Evolutionary conservation across 2,329 filamentous ascomycete species (phyloP), one percentile per base, ranked within the genome.

Genomic region (Aplosporella prunicola): DNA sequence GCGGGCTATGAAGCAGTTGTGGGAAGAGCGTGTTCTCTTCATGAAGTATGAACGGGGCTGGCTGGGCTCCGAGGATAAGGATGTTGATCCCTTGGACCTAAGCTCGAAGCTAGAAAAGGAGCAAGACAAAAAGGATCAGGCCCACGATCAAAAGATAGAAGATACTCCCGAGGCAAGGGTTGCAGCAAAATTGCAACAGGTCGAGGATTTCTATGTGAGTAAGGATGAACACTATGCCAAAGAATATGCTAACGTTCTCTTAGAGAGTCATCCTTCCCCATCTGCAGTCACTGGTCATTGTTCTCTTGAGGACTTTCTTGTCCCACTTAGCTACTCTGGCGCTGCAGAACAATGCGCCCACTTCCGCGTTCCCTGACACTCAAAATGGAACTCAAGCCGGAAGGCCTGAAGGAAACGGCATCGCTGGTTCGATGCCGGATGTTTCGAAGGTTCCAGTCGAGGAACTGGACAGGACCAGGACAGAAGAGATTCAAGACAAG

Each of bases 1-100:
- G 1, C 73, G 91, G 43, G 85, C 85, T 5, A 89, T 93, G 62
- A 78, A 85, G 39, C 91, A 98, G 61, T 67, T 98, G 10, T 98
- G 91, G 89, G 82, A 93, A 47, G 88, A 93, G 56, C 76, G 91
- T 32, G 88, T 95, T 51, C 76, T 76, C 18, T 98, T 93, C 48
- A 79, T 95, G 64, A 89, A 83, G 52, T 93, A 84, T 47, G 89
- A 96, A 51, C 74, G 91, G 38, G 91, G 91, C 8, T 98, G 87
- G 85, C 78, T 82, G 41, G 68, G 69, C 7, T 53, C 56, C 6
- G 57, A 66, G 33, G 60, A 67, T 8, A 14, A 14, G 4, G 60
- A 67, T 35, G 58, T 62, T n/a, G 52, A 58, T 37, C 39, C 73
- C 63, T 60, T 67, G 41, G 51, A 60, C 20, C 46, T 61, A 4